Conservation (phyloP, 139 green algal genomes). For the Chlamydomonas schloesseri region DNA sequence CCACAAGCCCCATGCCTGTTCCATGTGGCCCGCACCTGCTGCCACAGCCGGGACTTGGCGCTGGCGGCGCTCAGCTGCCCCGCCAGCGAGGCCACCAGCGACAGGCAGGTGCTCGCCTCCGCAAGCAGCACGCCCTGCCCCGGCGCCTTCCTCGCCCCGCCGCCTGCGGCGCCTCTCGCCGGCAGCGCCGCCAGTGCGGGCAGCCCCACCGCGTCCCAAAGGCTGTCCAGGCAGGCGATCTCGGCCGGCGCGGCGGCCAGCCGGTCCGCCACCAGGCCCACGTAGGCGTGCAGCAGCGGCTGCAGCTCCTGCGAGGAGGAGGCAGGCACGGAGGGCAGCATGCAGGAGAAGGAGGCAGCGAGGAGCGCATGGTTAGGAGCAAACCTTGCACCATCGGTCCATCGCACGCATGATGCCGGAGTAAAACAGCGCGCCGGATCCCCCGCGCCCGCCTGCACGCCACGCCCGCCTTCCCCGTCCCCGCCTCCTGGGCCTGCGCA, state of each 20-base stretch:
- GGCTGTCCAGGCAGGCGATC: conserved; percentile 25
- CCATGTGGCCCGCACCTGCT: not conserved
- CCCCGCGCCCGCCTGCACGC: too few relatives aligned
- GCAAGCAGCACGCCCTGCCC: not conserved
- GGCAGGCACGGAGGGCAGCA: too few relatives aligned
- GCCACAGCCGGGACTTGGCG: conserved; percentile 42
- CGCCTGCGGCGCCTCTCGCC: not conserved
- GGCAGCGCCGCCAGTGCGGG: conserved; percentile 4
- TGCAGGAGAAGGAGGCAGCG: too few relatives aligned
- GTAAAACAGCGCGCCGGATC: too few relatives aligned
- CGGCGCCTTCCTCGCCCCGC: not conserved
- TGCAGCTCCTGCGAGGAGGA: conserved; percentile 29
- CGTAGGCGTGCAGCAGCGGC: conserved; percentile 51
- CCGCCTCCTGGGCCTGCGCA: too few relatives aligned
- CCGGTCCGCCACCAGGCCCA: conserved; percentile 48
- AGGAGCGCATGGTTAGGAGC: too few relatives aligned
- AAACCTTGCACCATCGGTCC: too few relatives aligned
- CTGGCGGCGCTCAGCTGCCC: conserved; percentile 26
- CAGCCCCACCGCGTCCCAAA: conserved; percentile 61
- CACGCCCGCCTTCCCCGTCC: too few relatives aligned
- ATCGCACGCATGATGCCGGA: too few relatives aligned
- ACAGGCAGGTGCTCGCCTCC: conserved; percentile 38
- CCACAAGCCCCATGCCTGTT: too few relatives aligned
- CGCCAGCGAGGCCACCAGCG: conserved; percentile 40
- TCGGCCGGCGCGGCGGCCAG: conserved; percentile 43